Evolutionary conservation across 495 filamentous ascomycete species (phyloP).

Genomic region (Antarctomyces pellizariae): DNA sequence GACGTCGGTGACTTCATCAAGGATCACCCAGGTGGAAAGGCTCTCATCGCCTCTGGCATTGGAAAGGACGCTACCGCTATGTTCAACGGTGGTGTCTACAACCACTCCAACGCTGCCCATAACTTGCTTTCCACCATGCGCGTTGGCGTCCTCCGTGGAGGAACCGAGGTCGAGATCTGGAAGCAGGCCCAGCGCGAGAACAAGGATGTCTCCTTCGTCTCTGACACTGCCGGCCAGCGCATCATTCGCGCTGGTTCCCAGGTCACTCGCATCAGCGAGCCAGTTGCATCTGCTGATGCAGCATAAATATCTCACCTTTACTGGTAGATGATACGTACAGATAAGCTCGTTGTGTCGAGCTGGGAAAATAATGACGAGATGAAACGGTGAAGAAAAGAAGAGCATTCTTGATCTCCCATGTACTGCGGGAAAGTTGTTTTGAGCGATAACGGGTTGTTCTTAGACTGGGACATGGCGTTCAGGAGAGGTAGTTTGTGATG

Average conservation of each 20-base stretch:
- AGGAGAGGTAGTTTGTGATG: no score
- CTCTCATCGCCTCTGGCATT: slow-evolving; percentile 75
- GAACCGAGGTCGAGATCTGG: slow-evolving; percentile 98
- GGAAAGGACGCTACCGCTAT: slow-evolving; percentile 97
- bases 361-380: no score
- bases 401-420: no score
- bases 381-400: no score
- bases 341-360: no score
- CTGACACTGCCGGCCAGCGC: slow-evolving; percentile 57
- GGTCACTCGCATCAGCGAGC: slow-evolving; percentile 60
- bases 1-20: slow-evolving; percentile 89
- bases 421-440: no score
- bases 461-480: no score
- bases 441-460: no score
- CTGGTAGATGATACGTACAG: no score
- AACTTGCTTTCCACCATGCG: slow-evolving; percentile 93
- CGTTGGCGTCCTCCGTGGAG: slow-evolving; percentile 87
- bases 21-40: slow-evolving; percentile 91
- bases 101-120: slow-evolving; percentile 94
- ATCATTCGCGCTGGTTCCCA: slow-evolving; percentile 83
- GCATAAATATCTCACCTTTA: no score
- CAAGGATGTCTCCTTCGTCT: slow-evolving; percentile 58
- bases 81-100: slow-evolving; percentile 98
- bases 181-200: slow-evolving; percentile 82
- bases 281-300: slow-evolving; percentile 47